Conservation (phyloP, 805 yeast genomes). For the Suhomyces prunicola region DNA sequence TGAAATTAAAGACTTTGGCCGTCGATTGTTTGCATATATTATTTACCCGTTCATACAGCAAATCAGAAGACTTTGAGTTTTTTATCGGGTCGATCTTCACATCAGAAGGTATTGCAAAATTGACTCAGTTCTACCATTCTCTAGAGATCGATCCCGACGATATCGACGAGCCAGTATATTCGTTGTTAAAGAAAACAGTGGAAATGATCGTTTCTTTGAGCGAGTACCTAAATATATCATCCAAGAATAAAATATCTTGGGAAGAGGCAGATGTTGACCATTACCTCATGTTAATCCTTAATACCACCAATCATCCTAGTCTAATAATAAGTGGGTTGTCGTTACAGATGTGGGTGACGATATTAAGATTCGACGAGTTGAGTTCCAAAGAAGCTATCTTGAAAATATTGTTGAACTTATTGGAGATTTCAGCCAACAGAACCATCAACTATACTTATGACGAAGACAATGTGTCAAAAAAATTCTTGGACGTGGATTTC, state of each 20-base stretch:
- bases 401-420: conserved; percentile 58
- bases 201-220: conserved; percentile 89
- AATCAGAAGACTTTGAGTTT: conserved; percentile 65
- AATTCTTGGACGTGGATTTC: conserved; percentile 78
- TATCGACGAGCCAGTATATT: conserved; percentile 75
- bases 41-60: conserved; percentile 72
- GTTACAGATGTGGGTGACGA: conserved; percentile 90
- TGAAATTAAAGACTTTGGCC: conserved; percentile 73
- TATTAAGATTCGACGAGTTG: conserved; percentile 76
- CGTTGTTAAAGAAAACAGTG: conserved; percentile 82
- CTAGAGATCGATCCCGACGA: conserved; percentile 64
- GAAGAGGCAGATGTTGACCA: conserved; percentile 59
- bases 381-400: conserved; percentile 55
- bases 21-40: conserved; percentile 88
- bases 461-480: conserved; percentile 61
- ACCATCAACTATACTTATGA: conserved; percentile 69
- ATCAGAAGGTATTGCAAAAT: conserved; percentile 67
- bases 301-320: conserved; percentile 80
- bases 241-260: conserved; percentile 44
- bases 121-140: conserved; percentile 59
- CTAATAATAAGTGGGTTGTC: conserved; percentile 88
- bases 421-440: conserved; percentile 76
- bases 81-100: conserved; percentile 78
- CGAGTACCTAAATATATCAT: conserved; percentile 61
- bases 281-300: conserved; percentile 71